phyloP scores from a whole-genome alignment of 805 yeast species.

The Zygoascus tannicola region DNA sequence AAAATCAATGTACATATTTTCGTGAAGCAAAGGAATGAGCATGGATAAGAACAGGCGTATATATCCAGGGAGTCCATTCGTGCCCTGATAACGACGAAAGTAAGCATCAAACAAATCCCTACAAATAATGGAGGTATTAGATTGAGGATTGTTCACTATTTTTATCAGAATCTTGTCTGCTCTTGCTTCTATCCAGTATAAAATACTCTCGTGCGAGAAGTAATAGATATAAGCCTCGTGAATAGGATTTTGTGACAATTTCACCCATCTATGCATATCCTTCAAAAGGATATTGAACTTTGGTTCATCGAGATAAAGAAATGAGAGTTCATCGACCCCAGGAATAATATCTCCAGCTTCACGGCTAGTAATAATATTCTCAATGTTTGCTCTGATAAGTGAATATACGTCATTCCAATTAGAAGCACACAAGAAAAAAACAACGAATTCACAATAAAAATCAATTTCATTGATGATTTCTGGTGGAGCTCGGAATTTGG shows the following conservation, averaged over 20 bases:
- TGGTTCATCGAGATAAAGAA: slow-evolving; percentile 34
- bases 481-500: slow-evolving; percentile 1
- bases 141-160: neutral
- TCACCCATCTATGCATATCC: slow-evolving; percentile 31
- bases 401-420: slow-evolving; percentile 36
- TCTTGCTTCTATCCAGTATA: slow-evolving; percentile 36
- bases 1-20: neutral
- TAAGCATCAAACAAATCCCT: slow-evolving; percentile 4
- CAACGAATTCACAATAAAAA: slow-evolving; percentile 27
- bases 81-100: neutral
- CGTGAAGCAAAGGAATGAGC: neutral
- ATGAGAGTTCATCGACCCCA: slow-evolving; percentile 38
- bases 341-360: slow-evolving; percentile 23
- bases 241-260: slow-evolving; percentile 34
- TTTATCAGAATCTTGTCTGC: neutral
- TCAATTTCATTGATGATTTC: slow-evolving; percentile 10
- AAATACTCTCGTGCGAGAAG: slow-evolving; percentile 38
- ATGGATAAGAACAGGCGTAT: neutral
- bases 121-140: neutral
- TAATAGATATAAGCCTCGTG: slow-evolving; percentile 39
- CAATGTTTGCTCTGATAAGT: neutral
- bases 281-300: slow-evolving; percentile 33
- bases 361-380: neutral
- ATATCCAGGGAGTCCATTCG: neutral
- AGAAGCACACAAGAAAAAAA: slow-evolving; percentile 42